These are phyloP conservation scores for Sclerotinia trifoliorum DNA, from an alignment of 2,329 filamentous ascomycete genomes.

Conservation along the genomic window DNA sequence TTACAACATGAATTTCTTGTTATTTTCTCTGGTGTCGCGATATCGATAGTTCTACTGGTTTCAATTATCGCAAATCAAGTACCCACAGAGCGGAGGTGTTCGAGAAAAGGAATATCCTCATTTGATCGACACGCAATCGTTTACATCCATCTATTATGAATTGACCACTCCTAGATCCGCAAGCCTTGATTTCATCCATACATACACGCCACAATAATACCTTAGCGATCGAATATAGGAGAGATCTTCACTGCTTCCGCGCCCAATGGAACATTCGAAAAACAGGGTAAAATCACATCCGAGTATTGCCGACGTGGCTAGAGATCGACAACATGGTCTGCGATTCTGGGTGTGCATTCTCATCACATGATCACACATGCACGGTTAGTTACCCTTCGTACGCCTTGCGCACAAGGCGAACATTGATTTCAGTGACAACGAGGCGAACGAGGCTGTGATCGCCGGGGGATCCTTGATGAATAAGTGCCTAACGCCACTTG, in stretches of 20 bases:
- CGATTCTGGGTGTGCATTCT: not conserved
- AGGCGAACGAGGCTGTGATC: not conserved
- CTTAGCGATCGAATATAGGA: conserved; percentile 17
- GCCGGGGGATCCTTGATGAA: not conserved
- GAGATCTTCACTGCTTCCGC: conserved; percentile 16
- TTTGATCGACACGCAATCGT: no score
- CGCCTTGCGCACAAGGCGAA: conserved; percentile 17
- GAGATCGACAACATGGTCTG: not conserved
- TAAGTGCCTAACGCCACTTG: not conserved
- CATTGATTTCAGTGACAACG: not conserved
- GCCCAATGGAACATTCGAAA: conserved; percentile 15
- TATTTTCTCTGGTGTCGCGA: not conserved
- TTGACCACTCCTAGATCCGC: not conserved
- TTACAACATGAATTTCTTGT: not conserved
- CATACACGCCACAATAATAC: not conserved
- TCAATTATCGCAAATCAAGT: not conserved
- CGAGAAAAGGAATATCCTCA: not conserved
- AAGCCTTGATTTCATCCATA: not conserved
- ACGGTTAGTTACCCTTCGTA: not conserved
- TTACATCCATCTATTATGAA: not conserved
- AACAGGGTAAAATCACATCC: not conserved
- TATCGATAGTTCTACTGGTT: not conserved
- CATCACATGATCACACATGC: conserved; percentile 6
- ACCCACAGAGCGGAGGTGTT: not conserved
- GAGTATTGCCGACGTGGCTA: conserved; percentile 3